A percentile compares a stretch with the other conserved stretches of the same genome.
Conservation (phyloP, 2,329 filamentous ascomycete species). For the Thyridium curvatum region DNA sequence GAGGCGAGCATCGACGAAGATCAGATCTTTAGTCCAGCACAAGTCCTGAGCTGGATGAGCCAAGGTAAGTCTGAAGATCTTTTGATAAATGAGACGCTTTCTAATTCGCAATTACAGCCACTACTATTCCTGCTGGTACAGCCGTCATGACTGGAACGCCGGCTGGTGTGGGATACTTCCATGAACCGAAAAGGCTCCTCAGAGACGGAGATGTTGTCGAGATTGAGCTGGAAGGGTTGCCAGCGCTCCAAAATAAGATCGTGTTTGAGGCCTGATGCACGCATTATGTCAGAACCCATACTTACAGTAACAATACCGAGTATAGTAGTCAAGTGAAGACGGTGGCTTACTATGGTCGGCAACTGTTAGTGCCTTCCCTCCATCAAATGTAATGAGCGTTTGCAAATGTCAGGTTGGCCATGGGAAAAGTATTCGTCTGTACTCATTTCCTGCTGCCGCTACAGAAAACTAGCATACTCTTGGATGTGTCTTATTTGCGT, state of each 20-base stretch:
- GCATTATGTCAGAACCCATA: too few species aligned
- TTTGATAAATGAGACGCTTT: too few species aligned
- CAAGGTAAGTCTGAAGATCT: constrained; percentile 24
- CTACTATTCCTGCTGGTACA: constrained; percentile 37
- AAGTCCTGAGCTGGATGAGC: constrained; percentile 35
- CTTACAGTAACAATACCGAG: too few species aligned
- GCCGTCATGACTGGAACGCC: constrained; percentile 45
- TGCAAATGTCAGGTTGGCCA: too few species aligned
- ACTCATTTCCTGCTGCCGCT: too few species aligned
- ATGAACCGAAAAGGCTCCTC: constrained; percentile 20
- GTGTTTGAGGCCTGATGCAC: constrained; percentile 7
- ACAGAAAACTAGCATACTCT: too few species aligned
- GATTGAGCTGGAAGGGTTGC: constrained; percentile 20
- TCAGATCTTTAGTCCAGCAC: constrained; percentile 35
- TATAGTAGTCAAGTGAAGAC: too few species aligned
- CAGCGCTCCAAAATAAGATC: constrained; percentile 20
- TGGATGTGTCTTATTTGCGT: too few species aligned
- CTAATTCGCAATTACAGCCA: constrained; percentile 13
- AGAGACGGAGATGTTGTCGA: constrained; percentile 25
- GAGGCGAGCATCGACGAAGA: constrained; percentile 28
- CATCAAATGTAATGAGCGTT: too few species aligned
- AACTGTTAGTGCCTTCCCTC: too few species aligned
- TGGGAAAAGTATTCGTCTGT: too few species aligned
- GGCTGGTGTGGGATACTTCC: constrained; percentile 26
- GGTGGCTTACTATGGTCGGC: too few species aligned